phyloP scores from a whole-genome alignment of 2,329 filamentous ascomycete genomes.

The Leptographium galeiforme region DNA sequence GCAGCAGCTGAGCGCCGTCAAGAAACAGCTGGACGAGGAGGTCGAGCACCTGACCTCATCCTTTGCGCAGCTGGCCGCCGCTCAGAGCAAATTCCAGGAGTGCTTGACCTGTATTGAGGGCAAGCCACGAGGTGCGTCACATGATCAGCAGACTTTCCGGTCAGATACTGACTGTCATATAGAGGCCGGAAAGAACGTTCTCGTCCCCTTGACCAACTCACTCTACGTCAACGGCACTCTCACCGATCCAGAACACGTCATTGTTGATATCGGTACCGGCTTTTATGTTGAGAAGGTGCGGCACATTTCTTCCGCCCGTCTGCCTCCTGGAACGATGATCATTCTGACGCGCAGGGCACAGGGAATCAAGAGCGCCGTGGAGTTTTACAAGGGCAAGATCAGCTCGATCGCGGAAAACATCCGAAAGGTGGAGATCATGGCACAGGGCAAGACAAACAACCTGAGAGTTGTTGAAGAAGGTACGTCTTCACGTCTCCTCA shows the following conservation, averaged over 20 bases:
- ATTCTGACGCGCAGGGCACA: slow-evolving; percentile 13
- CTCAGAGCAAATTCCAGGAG: slow-evolving; percentile 84
- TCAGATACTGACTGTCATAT: background rate
- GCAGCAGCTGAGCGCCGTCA: slow-evolving; percentile 79
- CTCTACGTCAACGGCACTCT: slow-evolving; percentile 83
- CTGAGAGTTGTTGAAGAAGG: slow-evolving; percentile 81
- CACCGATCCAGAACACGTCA: slow-evolving; percentile 58
- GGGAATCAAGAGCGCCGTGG: slow-evolving; percentile 37
- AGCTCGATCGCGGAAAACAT: slow-evolving; percentile 38
- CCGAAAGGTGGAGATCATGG: slow-evolving; percentile 42
- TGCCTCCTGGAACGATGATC: background rate
- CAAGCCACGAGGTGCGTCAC: slow-evolving; percentile 12
- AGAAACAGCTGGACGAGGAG: slow-evolving; percentile 93
- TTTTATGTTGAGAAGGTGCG: slow-evolving; percentile 85
- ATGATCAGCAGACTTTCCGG: background rate
- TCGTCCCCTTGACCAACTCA: slow-evolving; percentile 90
- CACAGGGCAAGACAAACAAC: slow-evolving; percentile 66
- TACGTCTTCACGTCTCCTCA: slow-evolving; percentile 17
- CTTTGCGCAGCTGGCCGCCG: slow-evolving; percentile 77
- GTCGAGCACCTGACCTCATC: slow-evolving; percentile 87
- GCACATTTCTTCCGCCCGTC: background rate
- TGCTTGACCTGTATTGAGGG: slow-evolving; percentile 64
- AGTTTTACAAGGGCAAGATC: slow-evolving; percentile 44
- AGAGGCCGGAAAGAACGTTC: slow-evolving; percentile 38
- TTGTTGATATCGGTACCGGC: slow-evolving; percentile 88